A percentile compares a stretch with the other conserved stretches of the same genome.
These are phyloP conservation scores for Monocercomonoides exilis DNA, from an alignment of 78 protist species.

Conservation along the genomic window DNA sequence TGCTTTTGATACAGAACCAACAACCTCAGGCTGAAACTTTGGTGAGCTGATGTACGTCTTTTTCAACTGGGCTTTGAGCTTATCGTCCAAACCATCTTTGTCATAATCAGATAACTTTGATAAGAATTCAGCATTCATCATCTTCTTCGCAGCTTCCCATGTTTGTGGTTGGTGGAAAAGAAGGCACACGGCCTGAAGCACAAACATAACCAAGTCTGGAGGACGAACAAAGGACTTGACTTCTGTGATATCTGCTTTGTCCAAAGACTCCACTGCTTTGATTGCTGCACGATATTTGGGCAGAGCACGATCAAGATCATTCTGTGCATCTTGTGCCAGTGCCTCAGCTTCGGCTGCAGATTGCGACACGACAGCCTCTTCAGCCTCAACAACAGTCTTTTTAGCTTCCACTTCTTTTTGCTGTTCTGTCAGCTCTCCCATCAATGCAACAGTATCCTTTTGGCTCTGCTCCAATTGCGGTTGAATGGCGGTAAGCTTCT, in stretches of 20 bases:
- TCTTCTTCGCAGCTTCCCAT: slow-evolving; percentile 33
- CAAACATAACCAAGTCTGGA: slow-evolving; percentile 29
- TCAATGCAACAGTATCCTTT: neutral
- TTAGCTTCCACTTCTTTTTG: neutral
- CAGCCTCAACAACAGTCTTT: neutral
- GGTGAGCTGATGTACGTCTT: slow-evolving; percentile 25
- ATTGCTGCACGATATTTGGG: slow-evolving; percentile 14
- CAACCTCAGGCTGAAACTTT: slow-evolving; percentile 34
- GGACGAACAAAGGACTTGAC: slow-evolving; percentile 27
- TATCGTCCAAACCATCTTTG: neutral
- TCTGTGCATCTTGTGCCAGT: slow-evolving; percentile 24
- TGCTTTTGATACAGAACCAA: slow-evolving; percentile 37
- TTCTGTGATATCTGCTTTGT: slow-evolving; percentile 2
- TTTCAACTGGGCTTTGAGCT: slow-evolving; percentile 15
- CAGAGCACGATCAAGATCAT: slow-evolving; percentile 30
- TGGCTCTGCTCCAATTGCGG: slow-evolving; percentile 4
- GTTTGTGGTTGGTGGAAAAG: slow-evolving; percentile 6
- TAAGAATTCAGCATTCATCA: slow-evolving; percentile 13
- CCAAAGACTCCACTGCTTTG: slow-evolving; percentile 8
- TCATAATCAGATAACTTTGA: neutral
- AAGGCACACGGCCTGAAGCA: slow-evolving; percentile 31
- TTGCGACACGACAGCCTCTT: slow-evolving; percentile 11
- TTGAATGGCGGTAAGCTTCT: neutral
- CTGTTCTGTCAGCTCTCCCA: slow-evolving; percentile 14
- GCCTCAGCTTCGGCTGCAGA: neutral